Base-by-base conservation (phyloP, 2,329 filamentous ascomycete genomes). In the Colletotrichum sp. region DNA sequence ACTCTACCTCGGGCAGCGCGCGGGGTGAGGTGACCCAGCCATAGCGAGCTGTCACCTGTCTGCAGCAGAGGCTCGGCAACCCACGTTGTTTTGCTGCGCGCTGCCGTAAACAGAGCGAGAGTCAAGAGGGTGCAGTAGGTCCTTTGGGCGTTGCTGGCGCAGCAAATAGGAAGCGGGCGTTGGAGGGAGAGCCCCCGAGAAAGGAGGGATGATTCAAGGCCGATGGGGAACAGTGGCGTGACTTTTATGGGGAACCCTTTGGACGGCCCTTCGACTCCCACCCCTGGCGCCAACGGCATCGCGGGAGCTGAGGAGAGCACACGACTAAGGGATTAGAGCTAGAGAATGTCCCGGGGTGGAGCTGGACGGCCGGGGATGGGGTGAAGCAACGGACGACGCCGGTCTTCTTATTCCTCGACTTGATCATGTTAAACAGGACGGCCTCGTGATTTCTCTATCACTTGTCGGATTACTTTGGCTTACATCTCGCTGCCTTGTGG, bases 151-250 rank as follows among this genome's bases (percentile, higher is more conserved):
- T 7, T 55, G 15, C 36, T 67, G 64, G 64, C 64, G 39, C 39
- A 67, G 64, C 64, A 67, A 24, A 67, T 43, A 52, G n/a, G 43
- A 52, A 52, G 43, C n/a, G 43, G 61, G 32, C 55, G 24, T 66
- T 43, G 57, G 24, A 67, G 36, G 28, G 15, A 24, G 18, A 21
- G 24, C 21, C 26, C 52, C 60, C 57, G 64, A 69, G 43, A 60
- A 75, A 74, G 48, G 65, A 68, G 64, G 64, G 64, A 68, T 36
- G 59, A 69, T 64, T 73, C 73, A 48, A 65, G 70, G 71, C 32
- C 48, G 70, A 69, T 74, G 74, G 72, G 55, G 48, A 43, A 59
- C 70, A 75, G 74, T 76, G 74, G 74, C 74, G 64, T 76, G 74
- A 76, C 74, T 76, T 69, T 76, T 76, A 69, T 76, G 74, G 74